phyloP scores from a whole-genome alignment of 2,329 filamentous ascomycete genomes.

The Bipolaris bicolor region DNA sequence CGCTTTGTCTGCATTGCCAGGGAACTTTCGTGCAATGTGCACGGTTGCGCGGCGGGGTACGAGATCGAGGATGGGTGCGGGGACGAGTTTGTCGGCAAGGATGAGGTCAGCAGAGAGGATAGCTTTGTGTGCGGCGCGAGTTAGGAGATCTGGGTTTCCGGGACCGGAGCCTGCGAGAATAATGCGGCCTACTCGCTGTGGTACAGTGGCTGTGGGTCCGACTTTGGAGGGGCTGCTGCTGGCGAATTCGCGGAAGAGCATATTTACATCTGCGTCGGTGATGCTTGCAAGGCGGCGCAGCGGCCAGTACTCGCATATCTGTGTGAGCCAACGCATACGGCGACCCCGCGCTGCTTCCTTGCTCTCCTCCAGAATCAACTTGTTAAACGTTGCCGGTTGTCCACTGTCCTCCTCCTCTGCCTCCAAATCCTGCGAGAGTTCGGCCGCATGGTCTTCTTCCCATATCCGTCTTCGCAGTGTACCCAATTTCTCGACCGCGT shows the following conservation, averaged over 20 bases:
- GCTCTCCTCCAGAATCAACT: slow-evolving; percentile 76
- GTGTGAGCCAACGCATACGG: slow-evolving; percentile 88
- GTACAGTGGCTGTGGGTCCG: slow-evolving; percentile 26
- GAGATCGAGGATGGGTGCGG: slow-evolving; percentile 82
- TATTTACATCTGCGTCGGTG: slow-evolving; percentile 77
- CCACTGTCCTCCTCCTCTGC: slow-evolving; percentile 69
- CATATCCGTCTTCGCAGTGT: slow-evolving; percentile 52
- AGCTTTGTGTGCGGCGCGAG: slow-evolving; percentile 77
- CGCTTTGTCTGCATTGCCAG: slow-evolving; percentile 91
- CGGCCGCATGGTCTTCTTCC: slow-evolving; percentile 58
- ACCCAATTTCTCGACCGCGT: slow-evolving; percentile 78
- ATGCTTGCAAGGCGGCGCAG: slow-evolving; percentile 80
- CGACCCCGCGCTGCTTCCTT: slow-evolving; percentile 75
- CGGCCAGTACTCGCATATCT: slow-evolving; percentile 99
- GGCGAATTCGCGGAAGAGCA: slow-evolving; percentile 75
- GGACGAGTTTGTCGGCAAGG: slow-evolving; percentile 84
- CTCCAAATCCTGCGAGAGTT: slow-evolving; percentile 53
- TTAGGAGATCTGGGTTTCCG: slow-evolving; percentile 90
- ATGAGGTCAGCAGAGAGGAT: slow-evolving; percentile 78
- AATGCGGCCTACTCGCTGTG: slow-evolving; percentile 66
- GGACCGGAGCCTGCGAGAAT: slow-evolving; percentile 92
- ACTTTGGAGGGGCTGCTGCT: slow-evolving; percentile 45
- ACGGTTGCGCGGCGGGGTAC: slow-evolving; percentile 89
- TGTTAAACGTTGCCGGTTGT: slow-evolving; percentile 84
- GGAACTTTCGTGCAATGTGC: slow-evolving; percentile 95